Conservation (phyloP, 176 grass and related monocot species). For the Carex cristatella region DNA sequence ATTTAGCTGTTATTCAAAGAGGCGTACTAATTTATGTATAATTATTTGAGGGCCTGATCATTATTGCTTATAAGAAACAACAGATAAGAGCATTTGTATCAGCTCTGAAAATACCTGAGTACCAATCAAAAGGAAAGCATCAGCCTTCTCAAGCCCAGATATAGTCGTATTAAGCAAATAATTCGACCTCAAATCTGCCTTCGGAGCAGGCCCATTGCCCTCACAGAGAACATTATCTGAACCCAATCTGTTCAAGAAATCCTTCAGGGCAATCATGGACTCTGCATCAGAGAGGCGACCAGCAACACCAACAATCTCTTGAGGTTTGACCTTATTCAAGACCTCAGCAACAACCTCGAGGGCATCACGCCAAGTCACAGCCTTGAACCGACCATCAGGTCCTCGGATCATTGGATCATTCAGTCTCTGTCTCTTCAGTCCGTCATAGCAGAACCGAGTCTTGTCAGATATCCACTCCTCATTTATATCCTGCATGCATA, state of each 20-base stretch:
- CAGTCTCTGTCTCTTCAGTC: constrained; percentile 91
- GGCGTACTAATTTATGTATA: neutral
- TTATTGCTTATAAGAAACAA: neutral
- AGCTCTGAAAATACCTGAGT: constrained; percentile 49
- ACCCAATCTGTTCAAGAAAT: constrained; percentile 91
- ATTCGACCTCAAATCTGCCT: constrained; percentile 77
- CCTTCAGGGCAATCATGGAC: constrained; percentile 97
- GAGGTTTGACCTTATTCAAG: constrained; percentile 70
- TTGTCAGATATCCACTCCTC: constrained; percentile 99
- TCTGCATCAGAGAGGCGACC: constrained; percentile 95
- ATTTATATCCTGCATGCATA: constrained; percentile 73
- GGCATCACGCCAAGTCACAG: constrained; percentile 83
- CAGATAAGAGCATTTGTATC: neutral
- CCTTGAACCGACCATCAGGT: constrained; percentile 83
- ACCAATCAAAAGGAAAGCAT: constrained; percentile 94
- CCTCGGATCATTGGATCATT: constrained; percentile 99
- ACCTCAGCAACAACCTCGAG: constrained; percentile 84
- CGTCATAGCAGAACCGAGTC: constrained; percentile 96
- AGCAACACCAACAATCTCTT: constrained; percentile 91
- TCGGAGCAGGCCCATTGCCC: constrained; percentile 71
- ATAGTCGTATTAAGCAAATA: constrained; percentile 90
- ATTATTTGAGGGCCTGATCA: neutral
- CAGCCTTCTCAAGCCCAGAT: constrained; percentile 85
- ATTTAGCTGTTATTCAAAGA: neutral
- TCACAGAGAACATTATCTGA: constrained; percentile 86